phyloP scores from a whole-genome alignment of 2,329 filamentous ascomycete species.

The Cercospora sojina region DNA sequence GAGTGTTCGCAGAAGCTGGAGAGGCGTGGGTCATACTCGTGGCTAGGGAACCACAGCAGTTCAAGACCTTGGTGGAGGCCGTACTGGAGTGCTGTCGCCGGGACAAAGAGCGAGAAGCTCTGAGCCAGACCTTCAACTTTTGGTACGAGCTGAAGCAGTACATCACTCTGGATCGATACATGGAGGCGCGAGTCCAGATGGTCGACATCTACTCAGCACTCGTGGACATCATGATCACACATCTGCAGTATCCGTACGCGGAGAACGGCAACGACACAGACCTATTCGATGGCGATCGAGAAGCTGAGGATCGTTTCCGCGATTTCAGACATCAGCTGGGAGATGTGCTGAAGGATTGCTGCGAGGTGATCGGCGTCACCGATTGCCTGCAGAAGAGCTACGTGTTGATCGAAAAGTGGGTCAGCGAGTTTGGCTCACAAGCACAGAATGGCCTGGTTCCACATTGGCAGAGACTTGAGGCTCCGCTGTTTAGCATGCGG shows the following conservation, averaged over 20 bases:
- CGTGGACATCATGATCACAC: conserved; percentile 88
- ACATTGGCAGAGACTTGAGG: conserved; percentile 94
- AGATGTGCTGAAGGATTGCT: conserved; percentile 94
- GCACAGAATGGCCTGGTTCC: conserved; percentile 74
- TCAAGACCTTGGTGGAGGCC: conserved; percentile 80
- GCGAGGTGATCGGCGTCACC: conserved; percentile 90
- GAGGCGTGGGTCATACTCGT: conserved; percentile 93
- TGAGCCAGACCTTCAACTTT: conserved; percentile 91
- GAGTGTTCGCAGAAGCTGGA: conserved; percentile 87
- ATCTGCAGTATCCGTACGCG: conserved; percentile 80
- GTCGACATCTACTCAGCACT: conserved; percentile 82
- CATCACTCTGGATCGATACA: conserved; percentile 85
- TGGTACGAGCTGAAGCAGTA: conserved; percentile 99
- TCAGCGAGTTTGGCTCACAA: conserved; percentile 73
- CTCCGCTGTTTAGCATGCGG: conserved; percentile 89
- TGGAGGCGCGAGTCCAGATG: conserved; percentile 72
- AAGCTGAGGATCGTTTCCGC: conserved; percentile 94
- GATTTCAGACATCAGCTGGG: conserved; percentile 97
- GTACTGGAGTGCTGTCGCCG: conserved; percentile 87
- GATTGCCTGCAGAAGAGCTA: conserved; percentile 90
- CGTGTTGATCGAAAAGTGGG: conserved; percentile 82
- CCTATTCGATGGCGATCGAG: conserved; percentile 91
- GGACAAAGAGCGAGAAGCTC: conserved; percentile 85
- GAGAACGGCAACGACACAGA: conserved; percentile 70
- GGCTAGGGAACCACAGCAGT: conserved; percentile 76